Conservation (phyloP, 257 asterid species). For the Echites panduratus region DNA sequence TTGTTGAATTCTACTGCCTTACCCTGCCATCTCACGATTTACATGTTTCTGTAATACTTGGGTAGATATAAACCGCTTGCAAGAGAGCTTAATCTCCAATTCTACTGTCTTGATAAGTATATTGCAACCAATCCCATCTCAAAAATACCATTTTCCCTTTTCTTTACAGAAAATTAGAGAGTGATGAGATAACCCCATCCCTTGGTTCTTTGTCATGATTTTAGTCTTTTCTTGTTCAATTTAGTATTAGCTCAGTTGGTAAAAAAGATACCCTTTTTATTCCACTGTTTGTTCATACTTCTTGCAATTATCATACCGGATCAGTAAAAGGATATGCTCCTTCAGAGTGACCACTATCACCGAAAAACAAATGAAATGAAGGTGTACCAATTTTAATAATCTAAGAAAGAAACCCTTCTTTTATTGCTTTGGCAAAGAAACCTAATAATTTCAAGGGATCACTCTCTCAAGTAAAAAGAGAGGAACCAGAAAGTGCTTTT, state of each 20-base stretch:
- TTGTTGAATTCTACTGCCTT: background rate
- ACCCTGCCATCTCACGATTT: too few relatives aligned
- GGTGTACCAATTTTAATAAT: background rate
- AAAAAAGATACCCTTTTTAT: too few relatives aligned
- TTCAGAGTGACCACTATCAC: background rate
- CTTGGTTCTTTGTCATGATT: background rate
- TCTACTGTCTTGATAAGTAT: too few relatives aligned
- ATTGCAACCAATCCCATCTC: too few relatives aligned
- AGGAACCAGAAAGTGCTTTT: slow-evolving; percentile 11
- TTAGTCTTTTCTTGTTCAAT: background rate
- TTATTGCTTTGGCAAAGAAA: background rate
- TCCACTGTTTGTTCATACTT: background rate
- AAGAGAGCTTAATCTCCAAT: too few relatives aligned
- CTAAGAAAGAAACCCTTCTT: too few relatives aligned
- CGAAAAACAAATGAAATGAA: background rate
- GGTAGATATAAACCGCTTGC: too few relatives aligned
- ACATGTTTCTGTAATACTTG: too few relatives aligned
- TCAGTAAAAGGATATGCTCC: background rate
- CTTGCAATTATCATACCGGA: too few relatives aligned
- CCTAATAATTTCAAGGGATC: background rate
- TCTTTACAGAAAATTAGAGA: too few relatives aligned
- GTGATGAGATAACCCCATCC: too few relatives aligned
- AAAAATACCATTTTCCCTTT: too few relatives aligned
- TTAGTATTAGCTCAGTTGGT: background rate
- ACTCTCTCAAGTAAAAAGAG: background rate